Conservation (phyloP, 306 rosid genomes). For the Pterocarpus santalinus region DNA sequence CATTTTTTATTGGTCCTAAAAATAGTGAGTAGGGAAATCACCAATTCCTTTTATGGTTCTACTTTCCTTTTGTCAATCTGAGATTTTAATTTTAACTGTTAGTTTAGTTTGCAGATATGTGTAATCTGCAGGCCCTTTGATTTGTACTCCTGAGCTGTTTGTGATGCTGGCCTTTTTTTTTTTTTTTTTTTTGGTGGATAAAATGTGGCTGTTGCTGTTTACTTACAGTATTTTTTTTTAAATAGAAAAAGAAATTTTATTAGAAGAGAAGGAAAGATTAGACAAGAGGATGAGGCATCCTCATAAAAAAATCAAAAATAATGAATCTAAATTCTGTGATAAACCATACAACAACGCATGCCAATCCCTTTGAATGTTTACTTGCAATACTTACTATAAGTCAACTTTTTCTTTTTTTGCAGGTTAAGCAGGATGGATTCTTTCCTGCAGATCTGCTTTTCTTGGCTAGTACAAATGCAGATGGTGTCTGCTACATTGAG, state of each 20-base stretch:
- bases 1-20: background rate
- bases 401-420: conserved; percentile 38
- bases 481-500: conserved; percentile 98
- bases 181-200: background rate
- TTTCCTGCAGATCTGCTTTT: conserved; percentile 96
- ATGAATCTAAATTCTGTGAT: no score
- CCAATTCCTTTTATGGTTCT: background rate
- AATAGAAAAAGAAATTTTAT: no score
- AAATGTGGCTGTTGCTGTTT: background rate
- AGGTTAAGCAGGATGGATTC: conserved; percentile 87
- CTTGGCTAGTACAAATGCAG: conserved; percentile 89
- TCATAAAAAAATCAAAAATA: no score
- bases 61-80: background rate
- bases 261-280: no score
- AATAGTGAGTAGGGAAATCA: conserved; percentile 3
- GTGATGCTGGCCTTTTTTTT: background rate
- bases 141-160: conserved; percentile 13
- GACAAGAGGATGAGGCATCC: no score
- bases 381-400: background rate
- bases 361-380: background rate
- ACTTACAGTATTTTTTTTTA: no score
- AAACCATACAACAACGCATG: no score
- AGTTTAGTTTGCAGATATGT: conserved; percentile 15
- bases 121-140: conserved; percentile 6
- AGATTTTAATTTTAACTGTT: background rate